These are phyloP conservation scores for Abelmoschus esculentus DNA, from an alignment of 345 rosid species.

Conservation along the genomic window DNA sequence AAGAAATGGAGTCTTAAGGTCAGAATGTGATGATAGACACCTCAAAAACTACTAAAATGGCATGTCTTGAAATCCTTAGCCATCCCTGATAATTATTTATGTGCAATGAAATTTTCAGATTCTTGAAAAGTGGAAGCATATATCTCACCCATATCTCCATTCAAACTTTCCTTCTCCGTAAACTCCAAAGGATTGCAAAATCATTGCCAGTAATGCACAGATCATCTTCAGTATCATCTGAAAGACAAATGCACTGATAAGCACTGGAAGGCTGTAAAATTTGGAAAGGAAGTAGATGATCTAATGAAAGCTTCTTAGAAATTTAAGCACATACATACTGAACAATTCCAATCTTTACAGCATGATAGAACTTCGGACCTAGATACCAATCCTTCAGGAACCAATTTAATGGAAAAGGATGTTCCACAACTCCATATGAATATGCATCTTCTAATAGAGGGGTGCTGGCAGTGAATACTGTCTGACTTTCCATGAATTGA, in stretches of 20 bases:
- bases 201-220: conserved; percentile 89
- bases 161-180: conserved; percentile 97
- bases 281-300: conserved; percentile 3
- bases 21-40: conserved; percentile 4
- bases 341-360: conserved; percentile 97
- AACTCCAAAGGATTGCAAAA: conserved; percentile 84
- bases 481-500: conserved; percentile 85
- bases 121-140: background rate
- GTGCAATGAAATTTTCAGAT: background rate
- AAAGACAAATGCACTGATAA: conserved; percentile 12
- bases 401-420: conserved; percentile 82
- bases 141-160: conserved; percentile 84
- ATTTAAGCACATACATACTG: conserved; percentile 66
- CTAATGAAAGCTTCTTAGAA: conserved; percentile 6
- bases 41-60: background rate
- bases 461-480: conserved; percentile 49
- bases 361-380: conserved; percentile 80
- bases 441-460: conserved; percentile 85
- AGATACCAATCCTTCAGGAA: conserved; percentile 75
- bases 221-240: conserved; percentile 96
- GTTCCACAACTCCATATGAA: conserved; percentile 87
- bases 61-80: background rate
- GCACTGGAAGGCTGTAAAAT: conserved; percentile 10
- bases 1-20: conserved; percentile 10
- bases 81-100: background rate